phyloP scores from a whole-genome alignment of 2,329 filamentous ascomycete species.

The Escovopsis weberi region DNA sequence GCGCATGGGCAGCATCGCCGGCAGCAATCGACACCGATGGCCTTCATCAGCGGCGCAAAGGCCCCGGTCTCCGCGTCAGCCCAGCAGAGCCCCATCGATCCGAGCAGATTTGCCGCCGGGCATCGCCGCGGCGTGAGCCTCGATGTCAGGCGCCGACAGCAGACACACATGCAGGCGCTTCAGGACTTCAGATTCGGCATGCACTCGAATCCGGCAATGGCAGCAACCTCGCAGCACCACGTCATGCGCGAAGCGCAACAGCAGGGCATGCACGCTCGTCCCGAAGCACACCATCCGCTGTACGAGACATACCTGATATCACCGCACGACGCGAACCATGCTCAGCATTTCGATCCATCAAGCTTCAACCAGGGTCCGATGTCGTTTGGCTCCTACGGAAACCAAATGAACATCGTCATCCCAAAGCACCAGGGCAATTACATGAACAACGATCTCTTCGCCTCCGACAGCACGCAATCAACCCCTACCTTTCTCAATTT shows the following conservation, averaged over 20 bases:
- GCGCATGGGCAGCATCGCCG: slow-evolving; percentile 49
- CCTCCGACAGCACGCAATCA: slow-evolving; percentile 29
- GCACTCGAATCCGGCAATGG: slow-evolving; percentile 40
- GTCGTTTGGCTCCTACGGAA: slow-evolving; percentile 32
- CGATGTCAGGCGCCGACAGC: slow-evolving; percentile 51
- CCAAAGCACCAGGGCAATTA: slow-evolving; percentile 32
- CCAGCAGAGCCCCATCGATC: slow-evolving; percentile 10
- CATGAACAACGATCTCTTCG: slow-evolving; percentile 31
- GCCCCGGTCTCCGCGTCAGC: slow-evolving; percentile 37
- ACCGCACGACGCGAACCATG: slow-evolving; percentile 39
- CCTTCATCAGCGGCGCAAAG: slow-evolving; percentile 65
- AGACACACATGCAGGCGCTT: slow-evolving; percentile 14
- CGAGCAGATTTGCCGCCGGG: slow-evolving; percentile 23
- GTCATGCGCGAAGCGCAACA: slow-evolving; percentile 81
- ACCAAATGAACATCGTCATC: slow-evolving; percentile 29
- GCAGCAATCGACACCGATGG: slow-evolving; percentile 73
- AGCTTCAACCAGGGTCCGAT: slow-evolving; percentile 29
- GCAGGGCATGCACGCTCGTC: slow-evolving; percentile 64
- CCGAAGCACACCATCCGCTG: slow-evolving; percentile 36
- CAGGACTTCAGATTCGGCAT: slow-evolving; percentile 33
- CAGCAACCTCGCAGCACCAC: slow-evolving; percentile 49
- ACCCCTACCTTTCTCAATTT: slow-evolving; percentile 37
- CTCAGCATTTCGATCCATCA: slow-evolving; percentile 36
- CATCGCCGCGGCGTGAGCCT: slow-evolving; percentile 79
- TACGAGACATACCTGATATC: slow-evolving; percentile 44